These are phyloP conservation scores for Fusarium sp. DNA, from an alignment of 2,329 filamentous ascomycete species.

Conservation along the genomic window DNA sequence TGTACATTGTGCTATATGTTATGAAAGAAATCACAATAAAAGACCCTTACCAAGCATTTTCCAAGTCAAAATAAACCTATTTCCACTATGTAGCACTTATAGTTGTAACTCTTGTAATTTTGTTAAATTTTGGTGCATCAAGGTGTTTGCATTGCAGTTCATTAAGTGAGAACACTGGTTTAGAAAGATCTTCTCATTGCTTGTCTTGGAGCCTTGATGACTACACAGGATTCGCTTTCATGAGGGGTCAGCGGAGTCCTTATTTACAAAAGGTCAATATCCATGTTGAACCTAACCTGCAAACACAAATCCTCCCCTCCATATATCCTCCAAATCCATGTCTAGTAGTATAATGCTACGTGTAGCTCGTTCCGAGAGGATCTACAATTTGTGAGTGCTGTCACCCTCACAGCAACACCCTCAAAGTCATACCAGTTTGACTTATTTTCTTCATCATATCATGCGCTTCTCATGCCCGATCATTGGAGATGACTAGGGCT, in stretches of 20 bases:
- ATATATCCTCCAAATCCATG: neutral
- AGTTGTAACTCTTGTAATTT: neutral
- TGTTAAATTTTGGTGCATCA: neutral
- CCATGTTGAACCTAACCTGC: neutral
- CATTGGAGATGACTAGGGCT: constrained; percentile 39
- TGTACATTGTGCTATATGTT: neutral
- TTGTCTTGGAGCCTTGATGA: constrained; percentile 18
- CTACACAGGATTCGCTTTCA: constrained; percentile 17
- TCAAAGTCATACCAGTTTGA: constrained; percentile 37
- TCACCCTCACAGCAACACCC: constrained; percentile 47
- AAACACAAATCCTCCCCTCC: neutral
- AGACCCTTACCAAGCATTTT: neutral
- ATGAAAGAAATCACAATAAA: neutral
- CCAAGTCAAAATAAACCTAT: neutral
- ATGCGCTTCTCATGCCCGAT: constrained; percentile 51
- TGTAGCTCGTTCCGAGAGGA: constrained; percentile 44
- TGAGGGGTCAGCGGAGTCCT: neutral
- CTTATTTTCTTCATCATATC: constrained; percentile 10
- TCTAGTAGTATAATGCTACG: constrained; percentile 34
- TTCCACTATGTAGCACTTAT: neutral
- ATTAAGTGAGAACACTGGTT: neutral
- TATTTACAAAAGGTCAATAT: constrained; percentile 1
- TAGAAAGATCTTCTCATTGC: constrained; percentile 30
- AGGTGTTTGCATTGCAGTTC: neutral
- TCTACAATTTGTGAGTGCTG: constrained; percentile 45